These are phyloP conservation scores for Pyrrhoderma noxium DNA, from an alignment of 1,284 basidiomycete genomes.

Conservation along the genomic window DNA sequence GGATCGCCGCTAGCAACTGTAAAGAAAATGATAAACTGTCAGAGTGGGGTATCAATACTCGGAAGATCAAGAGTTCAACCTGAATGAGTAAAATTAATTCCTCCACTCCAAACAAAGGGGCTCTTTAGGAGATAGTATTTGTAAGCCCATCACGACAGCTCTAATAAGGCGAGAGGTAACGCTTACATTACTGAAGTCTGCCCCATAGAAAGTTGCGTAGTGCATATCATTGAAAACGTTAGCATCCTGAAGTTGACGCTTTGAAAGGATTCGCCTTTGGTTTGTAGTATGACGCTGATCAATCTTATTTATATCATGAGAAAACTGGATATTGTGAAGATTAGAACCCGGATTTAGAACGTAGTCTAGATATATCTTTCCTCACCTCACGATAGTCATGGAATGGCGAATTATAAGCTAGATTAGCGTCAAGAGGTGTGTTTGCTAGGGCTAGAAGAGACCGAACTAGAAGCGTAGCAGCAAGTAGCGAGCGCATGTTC, in stretches of 20 bases:
- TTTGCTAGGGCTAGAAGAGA: not conserved
- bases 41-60: no score
- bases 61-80: not conserved
- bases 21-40: not conserved
- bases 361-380: no score
- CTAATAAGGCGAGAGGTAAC: not conserved
- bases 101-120: constrained; percentile 46
- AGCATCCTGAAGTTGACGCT: constrained; percentile 35
- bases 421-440: constrained; percentile 35
- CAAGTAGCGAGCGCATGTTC: no score
- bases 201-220: constrained; percentile 48
- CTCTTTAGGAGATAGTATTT: constrained; percentile 29
- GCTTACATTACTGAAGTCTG: constrained; percentile 44
- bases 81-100: constrained; percentile 46
- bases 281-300: constrained; percentile 33
- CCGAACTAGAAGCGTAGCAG: no score
- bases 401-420: constrained; percentile 45
- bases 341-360: not conserved
- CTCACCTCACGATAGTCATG: constrained; percentile 34
- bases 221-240: constrained; percentile 40
- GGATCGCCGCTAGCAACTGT: constrained; percentile 41
- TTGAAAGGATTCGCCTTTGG: constrained; percentile 16
- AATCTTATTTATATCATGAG: constrained; percentile 33
- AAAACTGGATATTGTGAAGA: constrained; percentile 28
- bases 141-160: not conserved